These are phyloP conservation scores for Royoungia palumana DNA, from an alignment of 768 basidiomycete genomes.

Conservation along the genomic window DNA sequence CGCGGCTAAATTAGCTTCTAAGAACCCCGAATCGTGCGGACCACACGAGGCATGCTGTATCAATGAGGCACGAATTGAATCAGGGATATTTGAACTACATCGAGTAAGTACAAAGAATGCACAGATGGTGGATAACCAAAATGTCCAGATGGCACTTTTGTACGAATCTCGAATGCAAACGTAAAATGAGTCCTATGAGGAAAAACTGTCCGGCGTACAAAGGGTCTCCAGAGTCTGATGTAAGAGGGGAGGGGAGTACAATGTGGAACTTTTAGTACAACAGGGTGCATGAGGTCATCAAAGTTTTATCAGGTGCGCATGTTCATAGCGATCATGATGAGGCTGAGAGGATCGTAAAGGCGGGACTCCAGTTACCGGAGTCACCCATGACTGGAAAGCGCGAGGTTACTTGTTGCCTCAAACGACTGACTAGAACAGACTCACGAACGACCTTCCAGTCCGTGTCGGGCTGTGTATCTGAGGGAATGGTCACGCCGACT, in stretches of 20 bases:
- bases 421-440: constrained; percentile 14
- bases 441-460: constrained; percentile 45
- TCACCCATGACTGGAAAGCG: constrained; percentile 46
- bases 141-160: background rate
- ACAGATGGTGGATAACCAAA: constrained; percentile 3
- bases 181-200: constrained; percentile 1
- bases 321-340: constrained; percentile 17
- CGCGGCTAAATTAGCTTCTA: background rate
- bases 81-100: background rate
- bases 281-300: constrained; percentile 11
- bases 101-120: constrained; percentile 12
- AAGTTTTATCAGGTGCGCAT: background rate
- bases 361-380: constrained; percentile 46
- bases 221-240: constrained; percentile 12
- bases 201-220: constrained; percentile 7
- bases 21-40: background rate
- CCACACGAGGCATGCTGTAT: background rate
- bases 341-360: constrained; percentile 39
- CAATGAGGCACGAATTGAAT: background rate
- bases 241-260: background rate
- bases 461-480: constrained; percentile 31
- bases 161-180: background rate
- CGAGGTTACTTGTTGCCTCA: background rate
- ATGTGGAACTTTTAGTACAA: constrained; percentile 5
- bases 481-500: constrained; percentile 40